Conservation (phyloP, 2,329 filamentous ascomycete genomes). For the Stachybotrys chlorohalonatus region DNA sequence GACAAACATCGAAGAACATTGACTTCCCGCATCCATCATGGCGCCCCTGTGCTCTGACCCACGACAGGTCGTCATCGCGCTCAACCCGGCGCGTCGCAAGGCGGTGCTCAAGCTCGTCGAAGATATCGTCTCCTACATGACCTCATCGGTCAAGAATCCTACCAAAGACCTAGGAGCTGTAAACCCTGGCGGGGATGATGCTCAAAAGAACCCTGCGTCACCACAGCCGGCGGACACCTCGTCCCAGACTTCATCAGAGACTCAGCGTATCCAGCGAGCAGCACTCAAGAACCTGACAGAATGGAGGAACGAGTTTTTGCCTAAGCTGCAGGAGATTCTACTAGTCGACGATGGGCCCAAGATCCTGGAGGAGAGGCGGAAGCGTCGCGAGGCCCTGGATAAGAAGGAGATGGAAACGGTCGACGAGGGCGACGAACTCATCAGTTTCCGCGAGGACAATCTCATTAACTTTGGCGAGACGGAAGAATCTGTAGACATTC, state of each 20-base stretch:
- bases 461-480: slow-evolving; percentile 31
- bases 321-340: slow-evolving; percentile 60
- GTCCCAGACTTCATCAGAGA: slow-evolving; percentile 7
- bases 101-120: slow-evolving; percentile 40
- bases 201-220: slow-evolving; percentile 5
- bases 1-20: not conserved
- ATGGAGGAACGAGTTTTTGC: slow-evolving; percentile 67
- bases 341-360: slow-evolving; percentile 38
- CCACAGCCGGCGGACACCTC: slow-evolving; percentile 7
- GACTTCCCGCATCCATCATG: slow-evolving; percentile 24
- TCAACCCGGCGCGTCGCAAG: slow-evolving; percentile 42
- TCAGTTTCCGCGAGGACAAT: not conserved
- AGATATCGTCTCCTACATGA: slow-evolving; percentile 46
- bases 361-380: slow-evolving; percentile 36
- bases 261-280: slow-evolving; percentile 31
- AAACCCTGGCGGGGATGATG: slow-evolving; percentile 2
- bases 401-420: slow-evolving; percentile 22
- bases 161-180: slow-evolving; percentile 21
- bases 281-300: slow-evolving; percentile 63
- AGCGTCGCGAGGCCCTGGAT: slow-evolving; percentile 32
- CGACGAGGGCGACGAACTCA: slow-evolving; percentile 19
- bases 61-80: slow-evolving; percentile 43
- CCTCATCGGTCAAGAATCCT: slow-evolving; percentile 35
- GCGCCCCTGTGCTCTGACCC: slow-evolving; percentile 46
- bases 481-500: slow-evolving; percentile 26